A percentile compares a stretch with the other conserved stretches of the same genome.
Conservation (phyloP, 495 filamentous ascomycete species). For the Podospora anserina region DNA sequence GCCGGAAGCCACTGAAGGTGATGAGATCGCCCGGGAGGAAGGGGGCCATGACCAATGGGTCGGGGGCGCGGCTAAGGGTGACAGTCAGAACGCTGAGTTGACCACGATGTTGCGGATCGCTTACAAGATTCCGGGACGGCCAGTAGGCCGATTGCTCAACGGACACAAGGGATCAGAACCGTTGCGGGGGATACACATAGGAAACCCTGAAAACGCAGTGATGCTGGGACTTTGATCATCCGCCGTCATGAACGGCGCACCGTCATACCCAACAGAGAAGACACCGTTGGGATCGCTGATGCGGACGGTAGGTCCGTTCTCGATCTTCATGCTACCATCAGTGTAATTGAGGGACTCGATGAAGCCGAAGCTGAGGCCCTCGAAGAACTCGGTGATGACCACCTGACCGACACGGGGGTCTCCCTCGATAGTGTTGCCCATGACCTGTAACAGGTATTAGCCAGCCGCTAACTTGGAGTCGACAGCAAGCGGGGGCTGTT, state of each 20-base stretch:
- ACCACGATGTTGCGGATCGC: too few species aligned
- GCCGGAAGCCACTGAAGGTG: slow-evolving; percentile 29
- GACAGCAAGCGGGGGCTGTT: too few species aligned
- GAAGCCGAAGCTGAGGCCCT: slow-evolving; percentile 27
- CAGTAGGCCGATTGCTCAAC: too few species aligned
- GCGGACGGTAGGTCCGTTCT: slow-evolving; percentile 28
- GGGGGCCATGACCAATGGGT: slow-evolving; percentile 36
- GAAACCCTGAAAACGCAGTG: slow-evolving; percentile 37
- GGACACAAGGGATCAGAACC: slow-evolving; percentile 19
- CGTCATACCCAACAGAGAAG: slow-evolving; percentile 27
- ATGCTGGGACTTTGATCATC: slow-evolving; percentile 37
- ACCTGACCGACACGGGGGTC: slow-evolving; percentile 36
- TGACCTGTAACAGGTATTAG: slow-evolving; percentile 15
- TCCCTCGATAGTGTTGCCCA: slow-evolving; percentile 32
- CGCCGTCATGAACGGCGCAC: slow-evolving; percentile 32
- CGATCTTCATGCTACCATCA: slow-evolving; percentile 30
- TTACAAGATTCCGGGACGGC: too few species aligned
- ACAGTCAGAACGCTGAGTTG: slow-evolving; percentile 32
- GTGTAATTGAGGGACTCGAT: slow-evolving; percentile 31
- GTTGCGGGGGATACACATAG: slow-evolving; percentile 41
- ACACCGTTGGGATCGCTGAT: slow-evolving; percentile 39
- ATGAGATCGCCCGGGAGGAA: slow-evolving; percentile 36
- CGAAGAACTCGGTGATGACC: slow-evolving; percentile 27
- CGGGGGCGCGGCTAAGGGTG: slow-evolving; percentile 16
- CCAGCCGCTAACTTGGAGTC: too few species aligned